Conservation (phyloP, 495 filamentous ascomycete species). For the Xylaria sp. region DNA sequence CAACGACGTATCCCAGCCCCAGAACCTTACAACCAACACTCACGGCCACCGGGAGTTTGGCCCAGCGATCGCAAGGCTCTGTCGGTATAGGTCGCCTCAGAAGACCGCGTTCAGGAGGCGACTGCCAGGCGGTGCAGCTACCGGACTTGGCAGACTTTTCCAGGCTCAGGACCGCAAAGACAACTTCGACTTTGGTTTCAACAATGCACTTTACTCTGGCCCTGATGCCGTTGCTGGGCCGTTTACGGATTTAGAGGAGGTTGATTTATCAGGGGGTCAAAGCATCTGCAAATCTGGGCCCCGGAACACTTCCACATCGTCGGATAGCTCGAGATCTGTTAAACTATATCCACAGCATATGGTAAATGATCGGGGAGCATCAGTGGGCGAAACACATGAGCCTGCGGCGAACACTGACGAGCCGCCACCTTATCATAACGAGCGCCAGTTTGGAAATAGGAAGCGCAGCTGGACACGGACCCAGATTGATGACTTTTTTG, state of each 20-base stretch:
- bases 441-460: background rate
- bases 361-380: background rate
- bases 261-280: background rate
- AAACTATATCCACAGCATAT: background rate
- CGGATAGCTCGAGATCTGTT: background rate
- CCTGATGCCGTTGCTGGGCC: conserved; percentile 23
- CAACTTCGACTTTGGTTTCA: conserved; percentile 1
- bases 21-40: background rate
- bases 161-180: background rate
- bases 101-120: conserved; percentile 14
- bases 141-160: conserved; percentile 15
- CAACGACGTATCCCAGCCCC: background rate
- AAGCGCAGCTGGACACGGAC: conserved; percentile 16
- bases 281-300: background rate
- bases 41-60: conserved; percentile 7
- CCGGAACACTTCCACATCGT: background rate
- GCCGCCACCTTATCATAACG: background rate
- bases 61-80: conserved; percentile 15
- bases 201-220: conserved; percentile 17
- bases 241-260: conserved; percentile 18
- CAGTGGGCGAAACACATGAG: background rate
- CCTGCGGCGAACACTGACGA: background rate
- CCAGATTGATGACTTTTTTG: conserved; percentile 19
- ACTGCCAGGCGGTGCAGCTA: background rate
- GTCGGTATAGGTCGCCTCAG: conserved; percentile 1